phyloP scores from a whole-genome alignment of 768 basidiomycete species.

The Galerina marginata region DNA sequence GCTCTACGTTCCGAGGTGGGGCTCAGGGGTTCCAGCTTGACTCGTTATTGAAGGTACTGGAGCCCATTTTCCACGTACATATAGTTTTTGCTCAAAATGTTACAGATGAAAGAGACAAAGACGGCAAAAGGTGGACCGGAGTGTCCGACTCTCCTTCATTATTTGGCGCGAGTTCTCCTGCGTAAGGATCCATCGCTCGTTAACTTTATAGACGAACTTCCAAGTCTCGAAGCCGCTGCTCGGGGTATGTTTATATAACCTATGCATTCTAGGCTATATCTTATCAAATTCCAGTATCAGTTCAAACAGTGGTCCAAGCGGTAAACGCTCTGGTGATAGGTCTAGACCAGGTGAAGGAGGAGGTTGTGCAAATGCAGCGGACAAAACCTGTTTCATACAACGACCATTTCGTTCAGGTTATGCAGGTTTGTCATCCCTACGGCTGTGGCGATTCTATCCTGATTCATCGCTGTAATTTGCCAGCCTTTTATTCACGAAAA shows the following conservation, averaged over 20 bases:
- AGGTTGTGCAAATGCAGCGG: constrained; percentile 52
- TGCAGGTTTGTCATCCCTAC: constrained; percentile 58
- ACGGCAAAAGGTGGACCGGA: constrained; percentile 68
- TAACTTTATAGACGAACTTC: constrained; percentile 80
- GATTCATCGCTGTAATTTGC: neutral
- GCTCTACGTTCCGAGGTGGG: constrained; percentile 80
- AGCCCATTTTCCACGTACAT: neutral
- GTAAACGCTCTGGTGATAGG: constrained; percentile 65
- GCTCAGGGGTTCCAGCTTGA: constrained; percentile 88
- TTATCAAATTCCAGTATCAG: constrained; percentile 61
- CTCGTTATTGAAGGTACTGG: constrained; percentile 74
- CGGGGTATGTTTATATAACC: constrained; percentile 55
- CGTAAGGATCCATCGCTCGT: constrained; percentile 68
- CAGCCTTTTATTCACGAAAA: constrained; percentile 60
- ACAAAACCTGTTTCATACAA: constrained; percentile 35
- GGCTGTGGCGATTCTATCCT: neutral
- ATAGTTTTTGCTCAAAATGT: neutral
- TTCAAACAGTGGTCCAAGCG: constrained; percentile 63
- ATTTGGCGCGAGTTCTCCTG: constrained; percentile 77
- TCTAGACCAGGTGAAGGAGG: constrained; percentile 57
- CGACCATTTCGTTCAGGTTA: constrained; percentile 71
- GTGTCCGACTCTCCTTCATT: constrained; percentile 92
- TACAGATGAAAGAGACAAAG: constrained; percentile 82
- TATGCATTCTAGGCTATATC: neutral
- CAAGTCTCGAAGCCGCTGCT: constrained; percentile 83